Base-by-base conservation (phyloP, 805 yeast species). In the Tetrapisispora fleetii region DNA sequence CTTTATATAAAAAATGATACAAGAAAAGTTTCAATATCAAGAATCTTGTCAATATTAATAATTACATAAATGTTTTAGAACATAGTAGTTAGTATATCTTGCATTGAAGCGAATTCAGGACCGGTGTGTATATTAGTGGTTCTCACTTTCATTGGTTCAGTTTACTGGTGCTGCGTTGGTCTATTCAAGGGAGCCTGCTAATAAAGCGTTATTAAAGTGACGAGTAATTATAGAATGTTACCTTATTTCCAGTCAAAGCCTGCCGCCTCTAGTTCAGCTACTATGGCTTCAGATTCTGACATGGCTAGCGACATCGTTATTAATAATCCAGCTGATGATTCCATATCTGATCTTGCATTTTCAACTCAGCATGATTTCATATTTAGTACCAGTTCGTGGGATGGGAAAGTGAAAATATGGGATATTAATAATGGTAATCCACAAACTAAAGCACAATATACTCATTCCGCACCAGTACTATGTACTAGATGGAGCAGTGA, bases 341-440 rank as follows among this genome's bases (percentile, higher is more conserved):
- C 96, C 2, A 76, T 93, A 17, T 76, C 90, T 4, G 95, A 86
- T 56, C 64, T 93, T 47, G 73, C 88, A 18, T 93, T 91, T 67
- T 85, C 96, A 10, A 86, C 98, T 11, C 85, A 76, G 54, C 91
- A 84, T 17, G 96, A 93, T 54, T 73, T 80, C 50, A 65, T 93
- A 50, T 69, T 71, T 50, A 79, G 95, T 3, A 93, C 80, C 2
- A 77, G 95, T n/a, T 83, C 95, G n/a, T 93, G 99, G 99, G 99
- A 93, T 68, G 85, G 84, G 58, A 89, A 88, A 62, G 96, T 88
- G 39, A 76, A 98, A 51, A 81, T 93, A 48, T 93, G 93, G 73
- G 98, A 93, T 65, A 79, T 91, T 17, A 75, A 81, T 39, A 75
- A 77, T 38, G 96, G 96, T 4, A 77, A 78, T 48, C 80, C 87